Evolutionary conservation across 257 asterid species (phyloP), one percentile per base, ranked within the genome.

Genomic region (Mentha longifolia): DNA sequence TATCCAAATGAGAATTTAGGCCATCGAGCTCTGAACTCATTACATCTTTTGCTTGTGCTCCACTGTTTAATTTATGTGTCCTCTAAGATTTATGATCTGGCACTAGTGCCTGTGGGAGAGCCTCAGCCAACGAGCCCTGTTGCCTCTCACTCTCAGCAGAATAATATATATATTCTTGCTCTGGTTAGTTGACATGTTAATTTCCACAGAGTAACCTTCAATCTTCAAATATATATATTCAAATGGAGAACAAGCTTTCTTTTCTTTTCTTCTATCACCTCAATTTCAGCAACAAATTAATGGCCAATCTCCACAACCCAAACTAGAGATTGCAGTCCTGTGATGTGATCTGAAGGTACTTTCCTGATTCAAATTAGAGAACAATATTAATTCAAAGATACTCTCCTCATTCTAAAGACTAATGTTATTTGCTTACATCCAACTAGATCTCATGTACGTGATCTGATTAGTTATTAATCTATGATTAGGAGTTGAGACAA

Each of bases 151-250:
- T 84, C 95, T 75, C 91, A 92, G 67, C 90, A 89, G 79, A 92
- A 95, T 33, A 33, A n/a, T n/a, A n/a, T n/a, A n/a, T n/a, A 33
- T 65, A 90, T 97, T 66, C 96, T 95, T 35, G 97, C 92, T 67
- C 98, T 92, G 61, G 92, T 92, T 58, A 98, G 89, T 83, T 79
- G 88, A n/a, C n/a, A n/a, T n/a, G n/a, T n/a, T n/a, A n/a, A 89
- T 89, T 88, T 80, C 71, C 95, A 49, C 83, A 69, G 75, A 85
- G 76, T 74, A 78, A 65, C 74, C 68, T 74, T 65, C 93, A 75
- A 62, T 46, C 84, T 73, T 54, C 68, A 13, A 68, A n/a, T n/a
- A n/a, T n/a, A n/a, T n/a, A n/a, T n/a, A 83, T 74, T 47, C 89
- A 45, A 72, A 61, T 56, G 91, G 90, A 41, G 12, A 41, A 59